Evolutionary conservation across 2,329 filamentous ascomycete species (phyloP), one percentile per base, ranked within the genome.

Genomic region (Didymellaceae sp.): DNA sequence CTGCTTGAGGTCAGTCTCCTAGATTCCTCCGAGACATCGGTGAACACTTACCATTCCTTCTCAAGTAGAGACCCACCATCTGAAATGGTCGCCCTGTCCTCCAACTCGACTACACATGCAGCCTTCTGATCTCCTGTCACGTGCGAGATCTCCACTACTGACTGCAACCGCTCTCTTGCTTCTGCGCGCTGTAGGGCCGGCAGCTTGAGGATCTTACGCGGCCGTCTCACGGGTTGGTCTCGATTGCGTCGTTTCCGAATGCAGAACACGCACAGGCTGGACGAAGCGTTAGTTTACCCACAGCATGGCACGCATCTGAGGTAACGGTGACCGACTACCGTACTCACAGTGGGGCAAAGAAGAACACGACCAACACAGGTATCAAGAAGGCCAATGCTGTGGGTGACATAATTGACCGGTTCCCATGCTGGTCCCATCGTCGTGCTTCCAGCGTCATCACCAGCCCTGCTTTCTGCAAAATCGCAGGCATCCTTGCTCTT

Each of bases 311-410:
- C n/a, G n/a, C n/a, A n/a, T n/a, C n/a, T n/a, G n/a, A n/a, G n/a
- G n/a, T n/a, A n/a, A n/a, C n/a, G n/a, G n/a, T n/a, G n/a, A n/a
- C n/a, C n/a, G n/a, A n/a, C n/a, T n/a, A n/a, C n/a, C n/a, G n/a
- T n/a, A 59, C 67, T 59, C 59, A 70, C 67, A 68, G 62, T 11
- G 67, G 67, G 28, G 50, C 61, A 35, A 62, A 51, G 14, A 70
- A 54, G 18, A 68, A 62, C 17, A 68, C 52, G 4, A 67, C 40
- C 14, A 70, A 63, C 1, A 70, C 54, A 0, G 67, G 66, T 18
- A 68, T 58, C 18, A 70, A 40, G 22, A 70, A 69, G 1, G 59
- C 59, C 38, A 69, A 62, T 4, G 66, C 63, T 7, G 61, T 66
- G 6, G 63, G 57, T n/a, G 65, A 65, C 47, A 68, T 56, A 16